Percentiles rank a stretch among this genome's conserved stretches.
These are phyloP conservation scores for Nitzschia sp. DNA, from an alignment of 108 stramenopile genomes.

Conservation along the genomic window DNA sequence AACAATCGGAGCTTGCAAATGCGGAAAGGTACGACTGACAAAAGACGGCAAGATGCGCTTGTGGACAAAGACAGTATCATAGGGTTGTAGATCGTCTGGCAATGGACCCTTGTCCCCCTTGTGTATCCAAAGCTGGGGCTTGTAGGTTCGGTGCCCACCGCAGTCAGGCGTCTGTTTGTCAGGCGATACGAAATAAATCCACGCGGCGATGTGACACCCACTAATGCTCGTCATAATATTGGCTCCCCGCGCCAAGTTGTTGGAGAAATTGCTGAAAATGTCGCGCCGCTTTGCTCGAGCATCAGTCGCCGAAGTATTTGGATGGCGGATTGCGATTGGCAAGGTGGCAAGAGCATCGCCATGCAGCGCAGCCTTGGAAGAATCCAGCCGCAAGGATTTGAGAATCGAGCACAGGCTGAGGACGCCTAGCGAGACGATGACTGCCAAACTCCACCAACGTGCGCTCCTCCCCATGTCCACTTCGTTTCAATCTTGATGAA, in stretches of 20 bases:
- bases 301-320: too few species aligned
- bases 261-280: constrained; percentile 4
- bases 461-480: too few species aligned
- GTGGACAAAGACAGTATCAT: constrained; percentile 12
- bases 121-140: neutral
- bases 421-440: too few species aligned
- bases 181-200: constrained; percentile 4
- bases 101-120: neutral
- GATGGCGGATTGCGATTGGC: too few species aligned
- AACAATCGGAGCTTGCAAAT: neutral
- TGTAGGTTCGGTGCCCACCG: neutral
- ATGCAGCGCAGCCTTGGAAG: too few species aligned
- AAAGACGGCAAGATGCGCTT: neutral
- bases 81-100: constrained; percentile 1
- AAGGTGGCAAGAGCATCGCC: too few species aligned
- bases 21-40: constrained; percentile 1
- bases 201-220: constrained; percentile 16
- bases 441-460: too few species aligned
- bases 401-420: too few species aligned
- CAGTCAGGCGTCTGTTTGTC: neutral
- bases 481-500: too few species aligned
- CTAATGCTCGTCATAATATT: constrained; percentile 12
- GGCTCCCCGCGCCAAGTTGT: constrained; percentile 2
- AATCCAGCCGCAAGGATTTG: too few species aligned
- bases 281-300: too few species aligned